phyloP scores from a whole-genome alignment of 2,329 filamentous ascomycete genomes.

The Talaromyces sp. region DNA sequence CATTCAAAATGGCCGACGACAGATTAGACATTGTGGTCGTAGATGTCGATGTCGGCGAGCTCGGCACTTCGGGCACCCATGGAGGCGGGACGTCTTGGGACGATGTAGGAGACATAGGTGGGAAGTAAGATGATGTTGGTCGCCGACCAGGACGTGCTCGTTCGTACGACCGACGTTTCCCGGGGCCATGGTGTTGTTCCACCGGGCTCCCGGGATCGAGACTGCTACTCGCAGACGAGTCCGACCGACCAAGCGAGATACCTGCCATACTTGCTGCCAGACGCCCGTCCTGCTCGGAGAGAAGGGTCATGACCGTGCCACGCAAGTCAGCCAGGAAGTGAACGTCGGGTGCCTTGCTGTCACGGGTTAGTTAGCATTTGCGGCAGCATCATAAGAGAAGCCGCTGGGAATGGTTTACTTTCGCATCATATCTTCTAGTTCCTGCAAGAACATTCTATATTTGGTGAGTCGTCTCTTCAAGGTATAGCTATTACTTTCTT shows the following conservation, averaged over 20 bases:
- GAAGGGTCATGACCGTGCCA: constrained; percentile 20
- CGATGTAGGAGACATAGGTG: constrained; percentile 18
- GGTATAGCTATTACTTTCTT: constrained; percentile 39
- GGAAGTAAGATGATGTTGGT: constrained; percentile 18
- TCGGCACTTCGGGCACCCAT: constrained; percentile 25
- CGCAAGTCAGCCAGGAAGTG: constrained; percentile 22
- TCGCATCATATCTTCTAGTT: constrained; percentile 39
- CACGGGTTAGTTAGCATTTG: constrained; percentile 10
- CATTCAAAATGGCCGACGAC: constrained; percentile 20
- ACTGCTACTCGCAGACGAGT: constrained; percentile 21
- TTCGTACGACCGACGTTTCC: constrained; percentile 31
- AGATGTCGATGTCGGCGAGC: constrained; percentile 29
- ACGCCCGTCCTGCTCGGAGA: constrained; percentile 25
- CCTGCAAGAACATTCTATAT: constrained; percentile 47
- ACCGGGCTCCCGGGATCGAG: constrained; percentile 22
- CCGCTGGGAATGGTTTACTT: constrained; percentile 33
- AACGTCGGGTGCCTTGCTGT: constrained; percentile 23
- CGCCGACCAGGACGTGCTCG: constrained; percentile 22
- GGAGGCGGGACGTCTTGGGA: constrained; percentile 25
- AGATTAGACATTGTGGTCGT: constrained; percentile 23
- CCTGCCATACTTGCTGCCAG: constrained; percentile 21
- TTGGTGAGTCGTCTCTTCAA: constrained; percentile 45
- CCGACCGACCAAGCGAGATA: constrained; percentile 19
- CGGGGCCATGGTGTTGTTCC: constrained; percentile 20
- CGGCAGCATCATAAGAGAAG: neutral